Evolutionary conservation across 2,329 filamentous ascomycete genomes (phyloP).

Genomic region (Claviceps arundinis): DNA sequence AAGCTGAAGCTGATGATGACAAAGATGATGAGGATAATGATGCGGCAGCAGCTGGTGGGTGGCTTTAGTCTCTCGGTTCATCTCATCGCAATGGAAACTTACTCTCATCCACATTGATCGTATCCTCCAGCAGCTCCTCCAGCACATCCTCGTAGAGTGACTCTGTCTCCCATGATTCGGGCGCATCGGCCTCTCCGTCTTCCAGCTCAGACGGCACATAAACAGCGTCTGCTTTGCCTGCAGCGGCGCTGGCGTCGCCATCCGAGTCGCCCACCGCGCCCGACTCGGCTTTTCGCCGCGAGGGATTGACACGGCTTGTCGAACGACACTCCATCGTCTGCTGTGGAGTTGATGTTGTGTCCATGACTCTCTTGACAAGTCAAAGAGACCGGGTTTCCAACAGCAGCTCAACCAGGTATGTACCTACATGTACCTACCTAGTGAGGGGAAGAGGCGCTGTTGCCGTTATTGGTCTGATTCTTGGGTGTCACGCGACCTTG

Average conservation of each 20-base stretch:
- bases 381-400: too few species aligned
- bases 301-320: constrained; percentile 17
- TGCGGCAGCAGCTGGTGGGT: too few species aligned
- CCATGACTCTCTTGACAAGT: not conserved
- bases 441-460: too few species aligned
- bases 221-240: constrained; percentile 23
- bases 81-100: not conserved
- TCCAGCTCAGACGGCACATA: constrained; percentile 32
- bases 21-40: not conserved
- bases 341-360: not conserved
- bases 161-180: constrained; percentile 48
- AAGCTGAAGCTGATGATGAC: not conserved
- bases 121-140: constrained; percentile 42
- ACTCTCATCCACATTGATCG: constrained; percentile 25
- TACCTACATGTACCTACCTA: too few species aligned
- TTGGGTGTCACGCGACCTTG: too few species aligned
- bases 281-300: constrained; percentile 20
- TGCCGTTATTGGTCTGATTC: too few species aligned
- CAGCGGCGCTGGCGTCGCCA: constrained; percentile 20
- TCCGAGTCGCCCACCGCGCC: constrained; percentile 23
- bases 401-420: too few species aligned
- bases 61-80: too few species aligned
- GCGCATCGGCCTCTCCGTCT: constrained; percentile 36
- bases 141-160: constrained; percentile 51
- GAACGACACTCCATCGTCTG: constrained; percentile 11